Conservation (phyloP, 768 basidiomycete genomes). For the Rubroboletus pulcherrimus region DNA sequence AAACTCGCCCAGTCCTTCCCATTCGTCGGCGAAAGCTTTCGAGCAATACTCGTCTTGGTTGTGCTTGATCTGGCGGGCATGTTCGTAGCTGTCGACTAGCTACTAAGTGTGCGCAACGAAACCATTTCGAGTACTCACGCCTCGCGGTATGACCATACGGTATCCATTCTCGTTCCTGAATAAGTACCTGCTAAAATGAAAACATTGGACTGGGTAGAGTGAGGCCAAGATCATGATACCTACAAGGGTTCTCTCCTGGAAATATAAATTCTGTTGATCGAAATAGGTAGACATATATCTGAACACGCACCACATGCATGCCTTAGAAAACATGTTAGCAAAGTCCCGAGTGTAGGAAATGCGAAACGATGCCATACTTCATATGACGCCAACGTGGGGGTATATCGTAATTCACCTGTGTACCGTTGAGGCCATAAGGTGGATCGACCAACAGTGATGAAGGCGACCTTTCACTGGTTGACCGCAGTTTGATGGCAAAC, state of each 20-base stretch:
- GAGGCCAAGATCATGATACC: conserved; percentile 1
- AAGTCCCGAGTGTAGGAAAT: not conserved
- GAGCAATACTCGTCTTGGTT: conserved; percentile 66
- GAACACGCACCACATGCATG: conserved; percentile 54
- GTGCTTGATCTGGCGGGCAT: conserved; percentile 61
- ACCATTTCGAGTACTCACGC: conserved; percentile 30
- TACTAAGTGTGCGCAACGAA: not conserved
- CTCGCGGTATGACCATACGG: conserved; percentile 63
- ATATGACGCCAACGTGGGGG: conserved; percentile 66
- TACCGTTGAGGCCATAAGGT: conserved; percentile 50
- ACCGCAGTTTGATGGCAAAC: conserved; percentile 70
- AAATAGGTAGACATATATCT: conserved; percentile 5
- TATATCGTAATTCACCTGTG: conserved; percentile 29
- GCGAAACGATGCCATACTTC: conserved; percentile 44
- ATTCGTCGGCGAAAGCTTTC: conserved; percentile 43
- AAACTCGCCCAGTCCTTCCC: conserved; percentile 48
- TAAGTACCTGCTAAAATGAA: conserved; percentile 28
- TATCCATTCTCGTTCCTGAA: conserved; percentile 55
- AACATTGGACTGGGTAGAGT: not conserved
- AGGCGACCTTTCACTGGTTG: conserved; percentile 65
- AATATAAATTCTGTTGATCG: not conserved
- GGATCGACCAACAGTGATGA: conserved; percentile 71
- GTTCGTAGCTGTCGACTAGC: conserved; percentile 43
- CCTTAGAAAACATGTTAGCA: conserved; percentile 30
- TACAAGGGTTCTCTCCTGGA: conserved; percentile 56